These are phyloP conservation scores for Cladosporium sp. DNA, from an alignment of 2,329 filamentous ascomycete genomes.

Conservation along the genomic window DNA sequence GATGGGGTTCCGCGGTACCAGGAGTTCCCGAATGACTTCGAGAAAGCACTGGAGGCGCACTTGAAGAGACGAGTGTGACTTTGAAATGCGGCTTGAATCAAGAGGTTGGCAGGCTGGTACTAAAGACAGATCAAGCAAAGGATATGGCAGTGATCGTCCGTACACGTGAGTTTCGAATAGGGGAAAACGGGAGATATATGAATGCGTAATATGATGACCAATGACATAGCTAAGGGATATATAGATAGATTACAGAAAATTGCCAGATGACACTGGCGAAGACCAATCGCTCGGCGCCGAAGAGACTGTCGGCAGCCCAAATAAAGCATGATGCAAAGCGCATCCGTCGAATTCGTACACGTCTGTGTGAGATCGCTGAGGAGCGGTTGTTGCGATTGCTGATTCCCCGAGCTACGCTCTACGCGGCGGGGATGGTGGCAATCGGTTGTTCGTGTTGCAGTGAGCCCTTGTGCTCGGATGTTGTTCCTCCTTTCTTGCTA, in stretches of 20 bases:
- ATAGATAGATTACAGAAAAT: background rate
- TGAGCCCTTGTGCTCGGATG: too few relatives aligned
- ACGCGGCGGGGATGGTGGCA: too few relatives aligned
- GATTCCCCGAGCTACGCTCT: too few relatives aligned
- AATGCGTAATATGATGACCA: too few relatives aligned
- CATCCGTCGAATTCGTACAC: constrained; percentile 5
- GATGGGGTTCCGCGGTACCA: constrained; percentile 15
- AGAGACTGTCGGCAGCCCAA: background rate
- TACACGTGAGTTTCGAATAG: too few relatives aligned
- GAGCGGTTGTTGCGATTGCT: background rate
- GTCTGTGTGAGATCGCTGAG: background rate
- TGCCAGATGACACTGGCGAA: background rate
- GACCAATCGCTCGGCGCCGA: background rate
- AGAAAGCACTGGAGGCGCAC: background rate
- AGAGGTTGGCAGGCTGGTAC: too few relatives aligned
- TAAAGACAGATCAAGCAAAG: too few relatives aligned
- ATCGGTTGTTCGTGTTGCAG: too few relatives aligned
- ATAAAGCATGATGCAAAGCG: background rate
- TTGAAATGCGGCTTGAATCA: background rate
- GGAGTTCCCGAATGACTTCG: constrained; percentile 15
- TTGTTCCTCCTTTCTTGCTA: too few relatives aligned
- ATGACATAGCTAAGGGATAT: too few relatives aligned
- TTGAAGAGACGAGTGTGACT: background rate
- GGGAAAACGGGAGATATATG: too few relatives aligned
- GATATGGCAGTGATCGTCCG: too few relatives aligned